Evolutionary conservation across 2,329 filamentous ascomycete species (phyloP).

Genomic region (Apiospora kogelbergensis): DNA sequence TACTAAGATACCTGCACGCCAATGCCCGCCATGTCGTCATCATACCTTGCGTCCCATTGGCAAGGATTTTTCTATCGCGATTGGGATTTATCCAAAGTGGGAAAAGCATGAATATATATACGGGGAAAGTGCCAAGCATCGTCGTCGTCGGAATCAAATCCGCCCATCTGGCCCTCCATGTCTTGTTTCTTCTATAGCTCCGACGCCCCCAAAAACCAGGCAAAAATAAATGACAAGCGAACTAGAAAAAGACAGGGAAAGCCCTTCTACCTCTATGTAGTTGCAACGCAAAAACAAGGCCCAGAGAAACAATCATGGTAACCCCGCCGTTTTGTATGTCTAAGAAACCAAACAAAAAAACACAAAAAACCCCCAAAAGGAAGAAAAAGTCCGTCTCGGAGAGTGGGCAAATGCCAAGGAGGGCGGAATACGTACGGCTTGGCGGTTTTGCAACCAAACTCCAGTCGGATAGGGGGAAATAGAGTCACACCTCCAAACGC

Average conservation of each 20-base stretch:
- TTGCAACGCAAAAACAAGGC: background rate
- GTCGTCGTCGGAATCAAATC: background rate
- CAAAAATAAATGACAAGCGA: background rate
- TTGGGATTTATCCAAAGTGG: background rate
- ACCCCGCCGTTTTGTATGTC: background rate
- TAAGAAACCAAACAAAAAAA: background rate
- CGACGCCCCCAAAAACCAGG: background rate
- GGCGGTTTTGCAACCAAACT: background rate
- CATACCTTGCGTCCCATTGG: background rate
- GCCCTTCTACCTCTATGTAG: background rate
- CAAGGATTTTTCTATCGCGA: background rate
- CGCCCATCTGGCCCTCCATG: background rate
- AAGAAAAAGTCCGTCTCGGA: background rate
- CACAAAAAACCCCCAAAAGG: too few relatives aligned
- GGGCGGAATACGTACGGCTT: background rate
- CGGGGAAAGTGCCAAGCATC: background rate
- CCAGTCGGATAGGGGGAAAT: background rate
- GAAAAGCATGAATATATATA: background rate
- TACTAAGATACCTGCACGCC: background rate
- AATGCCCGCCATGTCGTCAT: conserved; percentile 7
- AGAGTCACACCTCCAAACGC: background rate
- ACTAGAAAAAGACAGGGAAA: background rate
- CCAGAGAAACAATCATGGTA: background rate
- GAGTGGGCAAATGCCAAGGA: background rate
- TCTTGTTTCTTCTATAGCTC: conserved; percentile 4